A percentile compares a stretch with the other conserved stretches of the same genome.
Conservation (phyloP, 2,329 filamentous ascomycete genomes). For the Sporothrix pallida region DNA sequence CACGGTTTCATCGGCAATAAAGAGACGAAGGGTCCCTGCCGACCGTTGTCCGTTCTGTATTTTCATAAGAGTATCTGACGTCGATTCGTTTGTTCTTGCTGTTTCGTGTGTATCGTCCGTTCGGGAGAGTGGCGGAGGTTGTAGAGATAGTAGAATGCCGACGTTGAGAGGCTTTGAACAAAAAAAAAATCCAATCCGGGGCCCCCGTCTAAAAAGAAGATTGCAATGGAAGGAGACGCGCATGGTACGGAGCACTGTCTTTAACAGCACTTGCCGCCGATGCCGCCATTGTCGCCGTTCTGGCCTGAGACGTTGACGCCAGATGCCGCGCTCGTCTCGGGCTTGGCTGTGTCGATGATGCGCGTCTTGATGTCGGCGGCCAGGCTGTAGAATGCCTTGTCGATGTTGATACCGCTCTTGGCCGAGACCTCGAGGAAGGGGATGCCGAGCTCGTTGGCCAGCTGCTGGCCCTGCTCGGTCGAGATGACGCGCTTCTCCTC, state of each 20-base stretch:
- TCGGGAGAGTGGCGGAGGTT: not conserved
- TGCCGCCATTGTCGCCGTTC: conserved; percentile 57
- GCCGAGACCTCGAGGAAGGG: conserved; percentile 98
- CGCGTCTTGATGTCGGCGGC: conserved; percentile 98
- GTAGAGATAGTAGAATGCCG: not conserved
- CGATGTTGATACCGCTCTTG: conserved; percentile 99
- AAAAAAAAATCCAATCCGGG: conserved; percentile 6
- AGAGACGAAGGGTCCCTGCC: not conserved
- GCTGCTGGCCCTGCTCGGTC: conserved; percentile 87
- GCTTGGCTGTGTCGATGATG: conserved; percentile 88
- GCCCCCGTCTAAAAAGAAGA: not conserved
- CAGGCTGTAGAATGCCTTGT: conserved; percentile 96
- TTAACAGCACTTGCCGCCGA: conserved; percentile 79
- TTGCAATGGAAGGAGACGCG: not conserved
- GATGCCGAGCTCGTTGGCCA: conserved; percentile 94
- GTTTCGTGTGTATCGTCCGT: conserved; percentile 7
- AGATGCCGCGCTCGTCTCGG: conserved; percentile 63
- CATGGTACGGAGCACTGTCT: not conserved
- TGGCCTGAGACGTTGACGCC: conserved; percentile 73
- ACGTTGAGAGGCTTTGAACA: no score
- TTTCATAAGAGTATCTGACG: not conserved
- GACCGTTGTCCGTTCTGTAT: conserved; percentile 7
- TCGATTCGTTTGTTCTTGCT: not conserved
- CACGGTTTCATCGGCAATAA: not conserved
- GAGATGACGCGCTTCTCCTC: conserved; percentile 97